Evolutionary conservation across 2,329 filamentous ascomycete genomes (phyloP).

Genomic region (Xylaria sp.): DNA sequence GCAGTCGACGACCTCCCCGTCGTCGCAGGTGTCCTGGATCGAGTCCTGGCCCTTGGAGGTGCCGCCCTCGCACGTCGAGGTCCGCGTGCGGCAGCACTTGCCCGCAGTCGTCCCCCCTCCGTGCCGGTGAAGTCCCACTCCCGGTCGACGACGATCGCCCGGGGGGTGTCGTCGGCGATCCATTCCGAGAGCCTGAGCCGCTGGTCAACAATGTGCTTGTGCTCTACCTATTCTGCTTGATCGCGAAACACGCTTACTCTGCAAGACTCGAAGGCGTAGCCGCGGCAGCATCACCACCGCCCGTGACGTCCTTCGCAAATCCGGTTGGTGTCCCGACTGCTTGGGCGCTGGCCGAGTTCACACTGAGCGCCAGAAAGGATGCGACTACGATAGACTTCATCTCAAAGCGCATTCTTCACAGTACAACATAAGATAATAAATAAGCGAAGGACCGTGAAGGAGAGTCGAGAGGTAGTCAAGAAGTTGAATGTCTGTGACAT

Average conservation of each 20-base stretch:
- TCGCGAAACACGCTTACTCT: constrained; percentile 60
- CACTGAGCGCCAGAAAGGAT: no score
- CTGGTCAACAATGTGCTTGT: no score
- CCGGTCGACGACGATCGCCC: constrained; percentile 62
- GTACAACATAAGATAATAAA: no score
- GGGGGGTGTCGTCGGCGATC: constrained; percentile 55
- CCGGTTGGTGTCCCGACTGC: constrained; percentile 46
- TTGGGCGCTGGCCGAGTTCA: no score
- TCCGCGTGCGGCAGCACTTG: constrained; percentile 61
- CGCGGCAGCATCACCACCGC: constrained; percentile 59
- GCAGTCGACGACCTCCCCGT: no score
- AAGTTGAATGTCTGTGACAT: no score
- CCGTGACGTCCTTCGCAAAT: constrained; percentile 57
- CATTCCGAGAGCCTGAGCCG: no score
- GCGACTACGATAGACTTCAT: no score
- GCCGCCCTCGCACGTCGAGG: constrained; percentile 63
- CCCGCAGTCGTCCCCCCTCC: constrained; percentile 56
- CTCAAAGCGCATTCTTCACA: no score
- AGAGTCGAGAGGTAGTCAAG: no score
- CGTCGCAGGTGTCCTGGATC: constrained; percentile 53
- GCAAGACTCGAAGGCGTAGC: constrained; percentile 56
- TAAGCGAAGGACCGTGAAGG: no score
- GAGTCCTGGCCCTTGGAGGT: constrained; percentile 62
- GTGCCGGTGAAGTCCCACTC: constrained; percentile 58
- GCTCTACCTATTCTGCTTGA: no score